Evolutionary conservation across 768 basidiomycete genomes (phyloP), one percentile per base, ranked within the genome.

Genomic region (Imleria badia): DNA sequence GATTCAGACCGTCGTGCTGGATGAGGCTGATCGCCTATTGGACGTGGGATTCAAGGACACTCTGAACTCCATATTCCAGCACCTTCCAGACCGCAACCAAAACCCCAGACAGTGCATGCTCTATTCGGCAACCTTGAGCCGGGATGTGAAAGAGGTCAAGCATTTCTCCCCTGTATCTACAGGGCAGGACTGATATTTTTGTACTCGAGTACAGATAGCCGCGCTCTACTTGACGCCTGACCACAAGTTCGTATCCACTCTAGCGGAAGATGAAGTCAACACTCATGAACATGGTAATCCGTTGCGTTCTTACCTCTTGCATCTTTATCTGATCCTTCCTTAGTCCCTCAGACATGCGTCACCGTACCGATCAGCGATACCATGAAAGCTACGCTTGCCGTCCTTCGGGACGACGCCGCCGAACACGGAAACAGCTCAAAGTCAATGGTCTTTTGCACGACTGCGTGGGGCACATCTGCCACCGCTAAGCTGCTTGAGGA

Each of bases 121-220:
- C 72, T 91, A 87, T 65, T 87, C 86, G 5, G 89, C 88, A 1
- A 90, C 89, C 0, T 79, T 91, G 72, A 84, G 86, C 51, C 72
- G 80, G n/a, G 85, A 86, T 41, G 84, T 90, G 23, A 78, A 78
- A 50, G 66, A 79, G 68, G 78, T 82, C 52, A 61, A 72, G 49
- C 48, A 51, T 31, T 41, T 42, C 13, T 22, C 34, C 23, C 5
- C 9, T 11, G 2, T n/a, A 6, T 8, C 14, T n/a, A 11, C 11
- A 6, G 22, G 30, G n/a, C 3, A 40, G 22, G 19, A 40, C 49
- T 57, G 5, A 59, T 19, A 3, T 20, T 34, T 29, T 26, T 31
- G 5, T 22, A 17, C 22, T 17, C 20, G 51, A 0, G 12, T 19
- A 10, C 44, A 70, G 68, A 72, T 70, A 45, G 61, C 71, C 0